Conservation (phyloP, 192 early-diverging fungal genomes). For the Podila horticola region DNA sequence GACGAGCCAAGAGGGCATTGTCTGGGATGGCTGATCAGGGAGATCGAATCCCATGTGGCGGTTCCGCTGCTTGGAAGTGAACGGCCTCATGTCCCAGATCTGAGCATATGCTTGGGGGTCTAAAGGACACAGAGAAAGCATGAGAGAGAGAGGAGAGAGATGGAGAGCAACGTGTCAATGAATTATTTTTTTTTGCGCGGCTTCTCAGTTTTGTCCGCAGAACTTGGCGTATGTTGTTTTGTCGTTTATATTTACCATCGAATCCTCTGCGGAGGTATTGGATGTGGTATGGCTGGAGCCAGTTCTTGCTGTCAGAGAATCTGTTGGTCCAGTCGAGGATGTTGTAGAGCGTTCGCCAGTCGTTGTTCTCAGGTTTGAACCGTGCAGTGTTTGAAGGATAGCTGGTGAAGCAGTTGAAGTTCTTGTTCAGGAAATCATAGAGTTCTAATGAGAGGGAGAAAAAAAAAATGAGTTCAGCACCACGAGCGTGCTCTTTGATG, state of each 20-base stretch:
- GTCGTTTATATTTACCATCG: background rate
- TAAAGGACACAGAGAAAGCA: too few relatives aligned
- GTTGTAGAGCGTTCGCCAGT: background rate
- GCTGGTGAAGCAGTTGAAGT: constrained; percentile 6
- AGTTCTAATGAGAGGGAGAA: background rate
- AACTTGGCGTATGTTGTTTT: too few relatives aligned
- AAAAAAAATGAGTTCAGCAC: background rate
- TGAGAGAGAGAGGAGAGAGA: too few relatives aligned
- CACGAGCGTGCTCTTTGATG: background rate
- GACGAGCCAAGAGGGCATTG: too few relatives aligned
- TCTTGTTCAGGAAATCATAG: constrained; percentile 1
- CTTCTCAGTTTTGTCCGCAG: too few relatives aligned
- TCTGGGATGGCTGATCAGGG: too few relatives aligned
- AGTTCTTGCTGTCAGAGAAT: background rate
- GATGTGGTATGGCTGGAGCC: background rate
- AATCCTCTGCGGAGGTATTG: constrained; percentile 15
- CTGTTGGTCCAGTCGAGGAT: background rate
- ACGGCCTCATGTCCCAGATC: too few relatives aligned
- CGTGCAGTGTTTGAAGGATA: background rate
- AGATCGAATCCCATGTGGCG: too few relatives aligned
- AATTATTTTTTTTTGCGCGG: too few relatives aligned
- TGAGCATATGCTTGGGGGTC: too few relatives aligned
- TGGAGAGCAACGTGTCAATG: too few relatives aligned
- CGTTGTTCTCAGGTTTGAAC: constrained; percentile 1
- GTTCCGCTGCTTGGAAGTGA: too few relatives aligned